A percentile compares a stretch with the other conserved stretches of the same genome.
Evolutionary conservation across 2,329 filamentous ascomycete genomes (phyloP).

Genomic region (Epicoccum sorghinum): DNA sequence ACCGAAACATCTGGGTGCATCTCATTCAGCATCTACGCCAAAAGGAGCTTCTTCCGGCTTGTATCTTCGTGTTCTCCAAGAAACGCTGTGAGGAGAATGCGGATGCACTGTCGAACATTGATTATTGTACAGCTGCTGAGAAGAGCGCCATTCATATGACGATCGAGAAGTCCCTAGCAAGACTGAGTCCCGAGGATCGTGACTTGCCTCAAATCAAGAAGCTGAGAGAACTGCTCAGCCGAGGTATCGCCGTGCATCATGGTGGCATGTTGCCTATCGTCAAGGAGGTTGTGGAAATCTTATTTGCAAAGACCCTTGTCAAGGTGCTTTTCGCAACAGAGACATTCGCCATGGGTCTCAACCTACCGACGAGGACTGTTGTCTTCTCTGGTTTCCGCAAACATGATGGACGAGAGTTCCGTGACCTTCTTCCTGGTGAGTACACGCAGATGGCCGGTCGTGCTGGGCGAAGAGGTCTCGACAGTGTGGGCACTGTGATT

Average conservation of each 20-base stretch:
- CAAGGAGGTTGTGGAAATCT: slow-evolving; percentile 95
- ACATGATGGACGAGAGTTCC: slow-evolving; percentile 89
- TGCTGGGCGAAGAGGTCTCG: slow-evolving; percentile 89
- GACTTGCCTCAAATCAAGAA: slow-evolving; percentile 90
- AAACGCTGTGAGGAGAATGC: slow-evolving; percentile 97
- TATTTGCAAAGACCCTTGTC: slow-evolving; percentile 93
- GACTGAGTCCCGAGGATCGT: slow-evolving; percentile 88
- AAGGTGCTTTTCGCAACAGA: slow-evolving; percentile 98
- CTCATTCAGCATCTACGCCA: slow-evolving; percentile 91
- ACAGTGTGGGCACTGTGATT: slow-evolving; percentile 91
- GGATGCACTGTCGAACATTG: slow-evolving; percentile 90
- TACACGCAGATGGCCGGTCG: slow-evolving; percentile 99
- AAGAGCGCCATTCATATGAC: slow-evolving; percentile 98
- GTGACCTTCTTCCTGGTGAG: slow-evolving; percentile 89
- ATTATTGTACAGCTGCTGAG: slow-evolving; percentile 90
- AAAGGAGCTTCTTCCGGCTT: slow-evolving; percentile 83
- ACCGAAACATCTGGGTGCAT: slow-evolving; percentile 96
- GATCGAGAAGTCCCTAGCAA: slow-evolving; percentile 90
- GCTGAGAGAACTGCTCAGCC: slow-evolving; percentile 79
- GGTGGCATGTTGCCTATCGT: slow-evolving; percentile 94
- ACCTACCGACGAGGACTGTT: slow-evolving; percentile 92
- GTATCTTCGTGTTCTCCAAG: slow-evolving; percentile 99
- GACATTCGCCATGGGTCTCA: slow-evolving; percentile 98
- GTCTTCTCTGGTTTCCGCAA: slow-evolving; percentile 98
- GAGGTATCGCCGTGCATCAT: slow-evolving; percentile 95